phyloP scores from a whole-genome alignment of 768 basidiomycete species.

The Hemileccinum rubropunctum region DNA sequence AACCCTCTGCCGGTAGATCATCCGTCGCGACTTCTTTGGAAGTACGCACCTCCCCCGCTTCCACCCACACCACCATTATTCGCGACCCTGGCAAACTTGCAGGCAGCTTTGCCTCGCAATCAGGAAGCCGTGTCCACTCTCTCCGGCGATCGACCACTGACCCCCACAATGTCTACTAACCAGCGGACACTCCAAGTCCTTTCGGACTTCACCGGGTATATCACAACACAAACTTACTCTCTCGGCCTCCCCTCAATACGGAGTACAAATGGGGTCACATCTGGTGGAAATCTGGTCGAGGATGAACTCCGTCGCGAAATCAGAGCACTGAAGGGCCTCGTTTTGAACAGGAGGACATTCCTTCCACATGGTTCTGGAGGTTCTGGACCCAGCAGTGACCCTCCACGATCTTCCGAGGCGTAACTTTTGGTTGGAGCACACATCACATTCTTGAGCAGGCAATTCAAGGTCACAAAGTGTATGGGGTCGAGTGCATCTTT shows the following conservation, averaged over 20 bases:
- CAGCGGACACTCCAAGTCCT: constrained; percentile 66
- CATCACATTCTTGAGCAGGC: not conserved
- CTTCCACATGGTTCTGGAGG: constrained; percentile 2
- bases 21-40: constrained; percentile 36
- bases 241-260: constrained; percentile 18
- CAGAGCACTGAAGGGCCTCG: constrained; percentile 73
- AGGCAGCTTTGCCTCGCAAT: constrained; percentile 18
- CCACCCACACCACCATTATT: constrained; percentile 31
- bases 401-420: not conserved
- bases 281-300: constrained; percentile 33
- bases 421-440: not conserved
- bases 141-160: constrained; percentile 4
- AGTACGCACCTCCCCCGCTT: constrained; percentile 32
- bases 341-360: constrained; percentile 62
- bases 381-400: constrained; percentile 7
- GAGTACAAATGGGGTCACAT: constrained; percentile 11
- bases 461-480: not conserved
- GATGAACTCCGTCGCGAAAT: constrained; percentile 76
- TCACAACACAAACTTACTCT: constrained; percentile 69
- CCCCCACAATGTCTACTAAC: constrained; percentile 33
- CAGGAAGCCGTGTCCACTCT: constrained; percentile 13
- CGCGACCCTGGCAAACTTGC: constrained; percentile 18
- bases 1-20: constrained; percentile 10
- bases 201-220: constrained; percentile 74
- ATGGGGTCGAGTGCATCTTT: not conserved